These are phyloP conservation scores for Psilocybe cubensis DNA, from an alignment of 768 basidiomycete genomes.

Conservation along the genomic window DNA sequence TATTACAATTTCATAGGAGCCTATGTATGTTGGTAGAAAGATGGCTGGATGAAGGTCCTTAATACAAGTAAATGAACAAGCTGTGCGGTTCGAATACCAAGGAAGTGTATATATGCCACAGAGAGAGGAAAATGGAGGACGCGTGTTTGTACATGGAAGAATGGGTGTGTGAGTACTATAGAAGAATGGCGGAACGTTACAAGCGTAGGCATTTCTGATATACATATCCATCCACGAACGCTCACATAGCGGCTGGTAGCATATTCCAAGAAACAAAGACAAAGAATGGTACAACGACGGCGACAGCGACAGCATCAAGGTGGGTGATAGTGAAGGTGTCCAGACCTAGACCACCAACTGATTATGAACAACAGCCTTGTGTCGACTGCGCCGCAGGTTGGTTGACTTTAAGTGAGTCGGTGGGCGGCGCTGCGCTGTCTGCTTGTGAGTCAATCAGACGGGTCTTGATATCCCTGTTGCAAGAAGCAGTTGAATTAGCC, in stretches of 20 bases:
- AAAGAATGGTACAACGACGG: constrained; percentile 15
- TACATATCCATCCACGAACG: constrained; percentile 10
- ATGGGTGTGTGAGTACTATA: constrained; percentile 13
- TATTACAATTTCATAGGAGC: constrained; percentile 19
- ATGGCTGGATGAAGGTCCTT: constrained; percentile 3
- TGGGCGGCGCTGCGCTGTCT: constrained; percentile 50
- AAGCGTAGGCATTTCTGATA: neutral
- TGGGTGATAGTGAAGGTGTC: constrained; percentile 5
- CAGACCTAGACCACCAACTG: neutral
- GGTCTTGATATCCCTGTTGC: constrained; percentile 89
- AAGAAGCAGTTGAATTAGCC: neutral
- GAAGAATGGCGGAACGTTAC: neutral
- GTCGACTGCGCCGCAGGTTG: constrained; percentile 52
- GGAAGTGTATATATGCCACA: constrained; percentile 5
- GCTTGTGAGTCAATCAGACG: constrained; percentile 95
- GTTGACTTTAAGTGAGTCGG: constrained; percentile 69
- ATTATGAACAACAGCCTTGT: constrained; percentile 58
- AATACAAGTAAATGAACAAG: neutral
- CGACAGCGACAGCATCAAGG: constrained; percentile 3
- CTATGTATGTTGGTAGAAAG: constrained; percentile 13
- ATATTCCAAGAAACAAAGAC: constrained; percentile 9
- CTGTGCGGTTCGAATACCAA: neutral
- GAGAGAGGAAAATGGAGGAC: neutral
- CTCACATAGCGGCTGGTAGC: constrained; percentile 8
- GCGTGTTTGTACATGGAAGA: constrained; percentile 11